Conservation (phyloP, 495 filamentous ascomycete species). For the Penicillium canescens region DNA sequence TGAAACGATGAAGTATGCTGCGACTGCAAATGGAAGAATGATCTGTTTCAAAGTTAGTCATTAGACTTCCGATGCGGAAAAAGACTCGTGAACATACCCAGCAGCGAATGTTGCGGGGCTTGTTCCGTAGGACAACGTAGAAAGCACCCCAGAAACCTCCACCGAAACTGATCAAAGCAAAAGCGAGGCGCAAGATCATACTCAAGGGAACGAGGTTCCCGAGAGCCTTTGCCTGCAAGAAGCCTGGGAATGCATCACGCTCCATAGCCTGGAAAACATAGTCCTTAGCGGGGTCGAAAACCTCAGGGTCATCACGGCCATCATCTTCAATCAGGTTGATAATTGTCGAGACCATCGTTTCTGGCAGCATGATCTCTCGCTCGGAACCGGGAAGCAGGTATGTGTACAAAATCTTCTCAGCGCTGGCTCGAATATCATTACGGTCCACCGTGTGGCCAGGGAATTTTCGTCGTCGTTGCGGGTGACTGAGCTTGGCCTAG, state of each 20-base stretch:
- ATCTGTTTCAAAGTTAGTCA: constrained; percentile 55
- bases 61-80: background rate
- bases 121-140: constrained; percentile 84
- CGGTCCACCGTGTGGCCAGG: constrained; percentile 78
- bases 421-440: constrained; percentile 85
- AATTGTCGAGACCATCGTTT: constrained; percentile 78
- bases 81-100: constrained; percentile 63
- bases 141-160: constrained; percentile 94
- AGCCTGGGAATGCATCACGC: constrained; percentile 94
- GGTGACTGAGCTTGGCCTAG: constrained; percentile 66
- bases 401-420: constrained; percentile 96
- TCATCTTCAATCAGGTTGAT: constrained; percentile 82
- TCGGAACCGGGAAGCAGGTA: constrained; percentile 91
- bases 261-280: constrained; percentile 99
- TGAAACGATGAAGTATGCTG: constrained; percentile 81
- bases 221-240: constrained; percentile 89
- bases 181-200: constrained; percentile 74
- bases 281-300: constrained; percentile 96
- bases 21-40: constrained; percentile 90
- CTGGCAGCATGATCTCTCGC: constrained; percentile 89
- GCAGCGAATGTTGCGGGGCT: constrained; percentile 68
- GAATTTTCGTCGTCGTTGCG: constrained; percentile 61
- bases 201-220: constrained; percentile 92
- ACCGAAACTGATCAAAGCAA: constrained; percentile 86
- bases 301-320: constrained; percentile 90